These are phyloP conservation scores for Amaranthus cruentus DNA, from an alignment of 148 eudicot genomes.

Conservation along the genomic window DNA sequence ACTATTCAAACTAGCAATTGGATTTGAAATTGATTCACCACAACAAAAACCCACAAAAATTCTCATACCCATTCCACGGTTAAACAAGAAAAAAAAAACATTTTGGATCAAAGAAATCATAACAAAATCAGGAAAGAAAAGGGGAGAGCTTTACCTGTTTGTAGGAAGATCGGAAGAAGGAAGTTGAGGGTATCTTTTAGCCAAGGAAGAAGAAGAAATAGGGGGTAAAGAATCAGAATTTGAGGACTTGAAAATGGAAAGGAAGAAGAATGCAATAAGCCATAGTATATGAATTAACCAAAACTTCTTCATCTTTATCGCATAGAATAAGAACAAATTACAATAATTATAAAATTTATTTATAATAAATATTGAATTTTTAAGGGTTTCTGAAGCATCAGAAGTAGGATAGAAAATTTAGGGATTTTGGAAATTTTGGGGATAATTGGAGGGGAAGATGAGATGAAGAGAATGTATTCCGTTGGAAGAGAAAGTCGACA, in stretches of 20 bases:
- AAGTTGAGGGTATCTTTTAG: constrained; percentile 13
- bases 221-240: constrained; percentile 13
- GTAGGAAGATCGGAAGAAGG: constrained; percentile 16
- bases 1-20: not conserved
- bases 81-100: not conserved
- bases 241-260: constrained; percentile 24
- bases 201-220: constrained; percentile 16
- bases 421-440: not conserved
- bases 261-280: constrained; percentile 25
- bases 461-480: too few species aligned
- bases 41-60: constrained; percentile 13
- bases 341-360: not conserved
- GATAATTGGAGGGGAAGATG: not conserved
- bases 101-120: not conserved
- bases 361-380: not conserved
- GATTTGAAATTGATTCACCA: not conserved
- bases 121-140: not conserved
- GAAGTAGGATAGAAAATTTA: too few species aligned
- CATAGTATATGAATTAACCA: constrained; percentile 18
- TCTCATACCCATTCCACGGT: not conserved
- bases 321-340: not conserved
- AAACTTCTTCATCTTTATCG: constrained; percentile 10
- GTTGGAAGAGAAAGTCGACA: too few species aligned
- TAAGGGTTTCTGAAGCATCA: too few species aligned
- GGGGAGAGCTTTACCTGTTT: constrained; percentile 10